Evolutionary conservation across 495 filamentous ascomycete genomes (phyloP).

Genomic region (Venustampulla echinocandica): DNA sequence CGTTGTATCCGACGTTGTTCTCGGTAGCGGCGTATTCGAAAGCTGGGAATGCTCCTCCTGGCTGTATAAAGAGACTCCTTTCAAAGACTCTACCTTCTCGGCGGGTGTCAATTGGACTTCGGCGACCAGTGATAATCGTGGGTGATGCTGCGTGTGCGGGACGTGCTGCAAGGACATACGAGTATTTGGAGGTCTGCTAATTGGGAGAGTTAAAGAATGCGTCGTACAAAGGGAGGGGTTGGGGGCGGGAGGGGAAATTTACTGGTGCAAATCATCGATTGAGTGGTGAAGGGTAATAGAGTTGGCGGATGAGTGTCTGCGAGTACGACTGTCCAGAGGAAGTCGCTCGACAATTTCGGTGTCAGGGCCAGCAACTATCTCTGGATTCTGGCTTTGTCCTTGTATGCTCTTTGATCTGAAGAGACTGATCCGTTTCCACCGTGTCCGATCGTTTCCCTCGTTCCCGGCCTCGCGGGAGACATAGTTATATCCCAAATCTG

Average conservation of each 20-base stretch:
- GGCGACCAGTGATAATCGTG: constrained; percentile 17
- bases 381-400: not conserved
- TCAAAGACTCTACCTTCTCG: not conserved
- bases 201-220: not conserved
- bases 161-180: constrained; percentile 17
- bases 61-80: not conserved
- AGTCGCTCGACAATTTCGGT: constrained; percentile 1
- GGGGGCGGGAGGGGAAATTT: not conserved
- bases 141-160: constrained; percentile 4
- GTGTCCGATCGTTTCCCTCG: constrained; percentile 1
- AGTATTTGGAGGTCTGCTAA: not conserved
- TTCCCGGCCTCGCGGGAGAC: not conserved
- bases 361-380: not conserved
- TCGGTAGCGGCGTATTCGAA: not conserved
- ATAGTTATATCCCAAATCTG: not conserved
- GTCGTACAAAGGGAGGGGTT: not conserved
- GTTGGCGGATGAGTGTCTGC: not conserved
- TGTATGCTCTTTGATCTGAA: constrained; percentile 20
- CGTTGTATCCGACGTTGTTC: constrained; percentile 13
- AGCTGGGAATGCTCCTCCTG: not conserved
- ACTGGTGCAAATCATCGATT: not conserved
- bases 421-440: constrained; percentile 13
- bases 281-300: not conserved
- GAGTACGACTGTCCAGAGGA: constrained; percentile 1
- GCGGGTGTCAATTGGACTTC: constrained; percentile 9